These are phyloP conservation scores for Ustilaginoidea virens DNA, from an alignment of 2,329 filamentous ascomycete genomes.

Conservation along the genomic window DNA sequence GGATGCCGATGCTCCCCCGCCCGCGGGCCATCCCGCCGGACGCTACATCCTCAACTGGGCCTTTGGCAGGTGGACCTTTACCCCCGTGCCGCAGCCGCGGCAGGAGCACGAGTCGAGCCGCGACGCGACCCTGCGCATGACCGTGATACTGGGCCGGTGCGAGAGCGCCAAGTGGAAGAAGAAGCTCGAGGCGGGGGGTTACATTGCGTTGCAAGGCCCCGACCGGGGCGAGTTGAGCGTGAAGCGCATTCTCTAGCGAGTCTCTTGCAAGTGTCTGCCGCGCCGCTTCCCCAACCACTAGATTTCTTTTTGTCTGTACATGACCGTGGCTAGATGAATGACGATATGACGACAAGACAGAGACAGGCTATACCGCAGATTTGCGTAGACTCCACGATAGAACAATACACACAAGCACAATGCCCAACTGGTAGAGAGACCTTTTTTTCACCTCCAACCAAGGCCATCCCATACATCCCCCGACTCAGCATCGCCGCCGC, in stretches of 20 bases:
- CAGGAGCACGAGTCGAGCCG: constrained; percentile 39
- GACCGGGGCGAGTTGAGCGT: constrained; percentile 35
- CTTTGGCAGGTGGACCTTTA: constrained; percentile 90
- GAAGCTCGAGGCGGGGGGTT: constrained; percentile 44
- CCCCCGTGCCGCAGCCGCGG: constrained; percentile 29
- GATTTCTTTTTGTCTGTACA: too few species aligned
- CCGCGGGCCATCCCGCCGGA: constrained; percentile 15
- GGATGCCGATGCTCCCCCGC: constrained; percentile 27
- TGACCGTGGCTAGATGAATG: too few species aligned
- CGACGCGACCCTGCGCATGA: constrained; percentile 50
- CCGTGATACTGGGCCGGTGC: constrained; percentile 56
- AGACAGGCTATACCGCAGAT: too few species aligned
- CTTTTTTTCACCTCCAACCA: too few species aligned
- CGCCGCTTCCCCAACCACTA: too few species aligned
- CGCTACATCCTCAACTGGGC: constrained; percentile 96
- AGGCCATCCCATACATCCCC: too few species aligned
- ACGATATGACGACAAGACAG: too few species aligned
- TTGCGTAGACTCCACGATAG: too few species aligned
- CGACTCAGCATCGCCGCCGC: too few species aligned
- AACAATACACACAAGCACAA: too few species aligned
- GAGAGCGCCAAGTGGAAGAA: constrained; percentile 68
- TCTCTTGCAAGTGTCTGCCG: neutral
- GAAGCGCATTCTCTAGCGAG: constrained; percentile 27
- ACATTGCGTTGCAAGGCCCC: constrained; percentile 32
- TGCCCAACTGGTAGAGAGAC: too few species aligned